These are phyloP conservation scores for Sclerotinia minor DNA, from an alignment of 2,329 filamentous ascomycete species.

Conservation along the genomic window DNA sequence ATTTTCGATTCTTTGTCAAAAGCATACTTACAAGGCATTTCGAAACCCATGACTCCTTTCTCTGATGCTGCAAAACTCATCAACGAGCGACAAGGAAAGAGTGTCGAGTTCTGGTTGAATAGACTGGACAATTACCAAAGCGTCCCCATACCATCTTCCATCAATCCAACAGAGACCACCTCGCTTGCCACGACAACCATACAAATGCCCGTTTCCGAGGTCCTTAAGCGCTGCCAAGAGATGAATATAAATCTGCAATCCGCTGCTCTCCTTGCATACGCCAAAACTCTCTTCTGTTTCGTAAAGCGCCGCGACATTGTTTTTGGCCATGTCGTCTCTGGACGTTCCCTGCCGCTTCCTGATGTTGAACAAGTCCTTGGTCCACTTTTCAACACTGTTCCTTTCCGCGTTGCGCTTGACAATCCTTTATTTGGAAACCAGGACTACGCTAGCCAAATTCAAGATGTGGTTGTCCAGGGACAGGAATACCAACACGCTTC, in stretches of 20 bases:
- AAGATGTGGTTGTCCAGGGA: slow-evolving; percentile 4
- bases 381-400: slow-evolving; percentile 30
- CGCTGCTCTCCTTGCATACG: slow-evolving; percentile 6
- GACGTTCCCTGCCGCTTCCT: slow-evolving; percentile 42
- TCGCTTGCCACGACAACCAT: not conserved
- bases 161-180: not conserved
- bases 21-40: not conserved
- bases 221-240: slow-evolving; percentile 5
- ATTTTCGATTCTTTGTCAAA: slow-evolving; percentile 30
- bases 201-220: slow-evolving; percentile 1
- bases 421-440: slow-evolving; percentile 24
- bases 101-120: slow-evolving; percentile 6
- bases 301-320: slow-evolving; percentile 48
- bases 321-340: slow-evolving; percentile 44
- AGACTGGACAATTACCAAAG: not conserved
- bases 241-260: slow-evolving; percentile 16
- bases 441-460: slow-evolving; percentile 8
- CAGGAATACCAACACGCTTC: slow-evolving; percentile 20
- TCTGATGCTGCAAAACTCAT: slow-evolving; percentile 10
- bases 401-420: slow-evolving; percentile 37
- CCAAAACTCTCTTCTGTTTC: slow-evolving; percentile 12
- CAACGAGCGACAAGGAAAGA: slow-evolving; percentile 2
- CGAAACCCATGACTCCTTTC: not conserved
- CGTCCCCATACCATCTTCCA: not conserved
- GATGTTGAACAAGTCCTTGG: slow-evolving; percentile 41